phyloP scores from a whole-genome alignment of 1,284 basidiomycete species.

The Malassezia nana region DNA sequence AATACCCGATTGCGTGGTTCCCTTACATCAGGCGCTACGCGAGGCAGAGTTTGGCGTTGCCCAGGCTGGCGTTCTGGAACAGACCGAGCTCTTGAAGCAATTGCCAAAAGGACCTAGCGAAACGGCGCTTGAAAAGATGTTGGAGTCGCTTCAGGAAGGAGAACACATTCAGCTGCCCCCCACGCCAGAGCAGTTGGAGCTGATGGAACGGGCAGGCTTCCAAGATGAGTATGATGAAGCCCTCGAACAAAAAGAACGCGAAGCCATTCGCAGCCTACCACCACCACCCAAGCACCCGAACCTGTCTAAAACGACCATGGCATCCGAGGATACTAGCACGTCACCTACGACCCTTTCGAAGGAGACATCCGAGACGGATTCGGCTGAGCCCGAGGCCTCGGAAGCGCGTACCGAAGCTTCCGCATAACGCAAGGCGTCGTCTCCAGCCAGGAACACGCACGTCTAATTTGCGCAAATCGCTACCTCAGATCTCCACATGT shows the following conservation, averaged over 20 bases:
- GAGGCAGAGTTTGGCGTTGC: conserved; percentile 54
- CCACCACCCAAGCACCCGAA: conserved; percentile 28
- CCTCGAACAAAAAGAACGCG: conserved; percentile 25
- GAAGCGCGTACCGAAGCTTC: no score
- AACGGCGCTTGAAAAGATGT: background rate
- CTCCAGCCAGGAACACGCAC: no score
- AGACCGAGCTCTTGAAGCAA: background rate
- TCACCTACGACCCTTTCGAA: background rate
- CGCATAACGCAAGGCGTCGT: no score
- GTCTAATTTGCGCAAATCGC: no score
- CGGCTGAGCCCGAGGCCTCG: no score
- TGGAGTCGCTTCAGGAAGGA: conserved; percentile 33
- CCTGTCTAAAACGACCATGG: background rate
- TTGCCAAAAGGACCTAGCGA: conserved; percentile 10
- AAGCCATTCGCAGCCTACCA: conserved; percentile 24
- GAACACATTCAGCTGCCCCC: conserved; percentile 39
- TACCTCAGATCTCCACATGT: no score
- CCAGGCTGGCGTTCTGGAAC: conserved; percentile 49
- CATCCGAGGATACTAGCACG: background rate
- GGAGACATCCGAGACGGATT: background rate
- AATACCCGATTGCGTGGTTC: conserved; percentile 50
- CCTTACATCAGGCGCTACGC: conserved; percentile 50
- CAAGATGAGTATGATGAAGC: conserved; percentile 41
- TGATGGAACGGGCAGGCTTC: conserved; percentile 39
- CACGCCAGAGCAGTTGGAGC: conserved; percentile 41